Evolutionary conservation across 257 asterid species (phyloP).

Genomic region (Marsdenia floribunda): DNA sequence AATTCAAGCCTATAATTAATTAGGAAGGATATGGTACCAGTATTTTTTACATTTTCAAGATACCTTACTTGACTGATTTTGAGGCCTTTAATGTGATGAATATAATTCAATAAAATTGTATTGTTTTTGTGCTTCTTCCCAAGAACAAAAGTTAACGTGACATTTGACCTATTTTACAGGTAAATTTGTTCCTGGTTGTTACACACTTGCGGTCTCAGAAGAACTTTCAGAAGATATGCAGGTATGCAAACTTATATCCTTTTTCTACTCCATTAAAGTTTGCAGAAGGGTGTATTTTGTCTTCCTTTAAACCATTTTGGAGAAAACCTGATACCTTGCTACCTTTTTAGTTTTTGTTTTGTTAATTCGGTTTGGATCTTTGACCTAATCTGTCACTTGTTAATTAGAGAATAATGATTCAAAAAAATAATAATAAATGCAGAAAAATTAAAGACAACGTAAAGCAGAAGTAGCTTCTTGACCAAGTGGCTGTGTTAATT

Average conservation of each 20-base stretch:
- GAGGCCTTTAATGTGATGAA: not conserved
- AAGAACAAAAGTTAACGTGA: not conserved
- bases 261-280: not conserved
- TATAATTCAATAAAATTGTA: not conserved
- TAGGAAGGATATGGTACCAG: not conserved
- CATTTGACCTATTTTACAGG: slow-evolving; percentile 39
- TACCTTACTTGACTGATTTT: not conserved
- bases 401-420: too few species aligned
- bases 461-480: too few species aligned
- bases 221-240: slow-evolving; percentile 71
- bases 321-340: not conserved
- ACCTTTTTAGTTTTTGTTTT: too few species aligned
- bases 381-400: too few species aligned
- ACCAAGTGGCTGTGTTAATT: too few species aligned
- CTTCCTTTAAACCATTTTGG: not conserved
- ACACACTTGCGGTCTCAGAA: slow-evolving; percentile 88
- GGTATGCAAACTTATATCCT: slow-evolving; percentile 16
- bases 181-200: slow-evolving; percentile 80
- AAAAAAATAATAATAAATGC: too few species aligned
- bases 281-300: not conserved
- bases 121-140: not conserved
- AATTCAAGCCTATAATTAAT: too few species aligned
- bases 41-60: not conserved
- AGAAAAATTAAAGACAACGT: too few species aligned
- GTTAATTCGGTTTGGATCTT: too few species aligned